Evolutionary conservation across 2,329 filamentous ascomycete genomes (phyloP).

Genomic region (Ascochyta rabiei): DNA sequence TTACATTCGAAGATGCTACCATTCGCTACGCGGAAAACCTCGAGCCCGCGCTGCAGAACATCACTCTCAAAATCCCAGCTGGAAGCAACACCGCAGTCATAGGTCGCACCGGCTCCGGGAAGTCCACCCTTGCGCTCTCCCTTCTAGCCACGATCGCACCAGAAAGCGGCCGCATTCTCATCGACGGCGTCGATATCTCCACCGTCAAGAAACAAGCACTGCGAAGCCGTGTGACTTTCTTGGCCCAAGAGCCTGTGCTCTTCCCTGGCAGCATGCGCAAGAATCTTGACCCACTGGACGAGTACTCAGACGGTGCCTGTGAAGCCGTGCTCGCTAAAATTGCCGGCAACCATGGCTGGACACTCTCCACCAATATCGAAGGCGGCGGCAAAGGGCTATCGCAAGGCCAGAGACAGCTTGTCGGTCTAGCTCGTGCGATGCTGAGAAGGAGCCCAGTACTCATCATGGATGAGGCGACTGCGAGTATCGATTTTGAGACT

Average conservation of each 20-base stretch:
- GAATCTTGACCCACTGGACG: slow-evolving; percentile 66
- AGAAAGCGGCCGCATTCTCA: slow-evolving; percentile 61
- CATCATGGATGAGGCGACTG: slow-evolving; percentile 71
- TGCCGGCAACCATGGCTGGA: slow-evolving; percentile 62
- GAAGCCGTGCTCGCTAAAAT: slow-evolving; percentile 60
- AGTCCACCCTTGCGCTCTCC: slow-evolving; percentile 74
- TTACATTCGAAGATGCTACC: slow-evolving; percentile 77
- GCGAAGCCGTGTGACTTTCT: slow-evolving; percentile 67
- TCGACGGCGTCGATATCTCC: slow-evolving; percentile 67
- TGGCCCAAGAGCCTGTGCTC: slow-evolving; percentile 70
- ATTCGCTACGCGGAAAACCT: slow-evolving; percentile 80
- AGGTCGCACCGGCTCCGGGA: slow-evolving; percentile 78
- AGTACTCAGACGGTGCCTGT: slow-evolving; percentile 63
- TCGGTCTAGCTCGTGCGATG: slow-evolving; percentile 68
- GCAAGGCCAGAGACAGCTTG: slow-evolving; percentile 69
- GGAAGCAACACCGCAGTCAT: slow-evolving; percentile 81
- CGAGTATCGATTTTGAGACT: slow-evolving; percentile 68
- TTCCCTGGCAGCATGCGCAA: slow-evolving; percentile 67
- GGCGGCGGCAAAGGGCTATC: slow-evolving; percentile 66
- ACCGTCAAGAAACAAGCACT: slow-evolving; percentile 65
- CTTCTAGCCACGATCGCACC: slow-evolving; percentile 62
- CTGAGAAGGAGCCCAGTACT: slow-evolving; percentile 66
- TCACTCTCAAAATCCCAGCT: slow-evolving; percentile 76
- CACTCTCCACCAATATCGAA: slow-evolving; percentile 62
- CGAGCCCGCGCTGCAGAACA: slow-evolving; percentile 70